Percentiles rank a stretch among this genome's conserved stretches.
phyloP scores from a whole-genome alignment of 2,329 filamentous ascomycete genomes.

The Aspergillus piperis region DNA sequence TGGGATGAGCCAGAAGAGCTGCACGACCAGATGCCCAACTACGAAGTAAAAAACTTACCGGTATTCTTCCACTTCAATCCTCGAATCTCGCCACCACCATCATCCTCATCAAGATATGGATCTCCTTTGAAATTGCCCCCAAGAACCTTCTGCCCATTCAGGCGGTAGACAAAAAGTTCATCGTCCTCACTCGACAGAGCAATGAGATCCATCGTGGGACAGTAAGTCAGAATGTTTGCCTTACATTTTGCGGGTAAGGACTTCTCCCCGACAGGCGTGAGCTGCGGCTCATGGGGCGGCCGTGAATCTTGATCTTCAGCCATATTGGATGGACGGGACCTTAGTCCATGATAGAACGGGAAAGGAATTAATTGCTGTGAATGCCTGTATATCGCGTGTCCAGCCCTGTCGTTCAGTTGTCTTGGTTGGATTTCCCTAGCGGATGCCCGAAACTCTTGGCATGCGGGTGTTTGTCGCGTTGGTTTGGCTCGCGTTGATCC shows the following conservation, averaged over 20 bases:
- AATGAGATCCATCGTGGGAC: slow-evolving; percentile 81
- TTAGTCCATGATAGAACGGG: slow-evolving; percentile 29
- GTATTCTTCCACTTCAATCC: slow-evolving; percentile 66
- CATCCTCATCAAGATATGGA: slow-evolving; percentile 45
- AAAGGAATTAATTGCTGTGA: background rate
- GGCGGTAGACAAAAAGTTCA: slow-evolving; percentile 73
- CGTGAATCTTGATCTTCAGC: slow-evolving; percentile 22
- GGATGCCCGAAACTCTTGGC: slow-evolving; percentile 21
- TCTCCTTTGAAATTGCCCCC: slow-evolving; percentile 45
- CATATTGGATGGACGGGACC: slow-evolving; percentile 19
- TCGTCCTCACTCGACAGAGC: slow-evolving; percentile 68
- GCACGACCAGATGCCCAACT: background rate
- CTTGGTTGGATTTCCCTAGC: slow-evolving; percentile 14
- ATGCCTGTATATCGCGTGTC: background rate
- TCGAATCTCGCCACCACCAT: slow-evolving; percentile 44
- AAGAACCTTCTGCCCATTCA: slow-evolving; percentile 72
- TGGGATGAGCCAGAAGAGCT: background rate
- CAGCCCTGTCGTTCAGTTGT: slow-evolving; percentile 3
- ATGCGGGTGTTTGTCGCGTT: slow-evolving; percentile 14
- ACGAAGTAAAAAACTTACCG: slow-evolving; percentile 50
- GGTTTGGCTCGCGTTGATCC: slow-evolving; percentile 5
- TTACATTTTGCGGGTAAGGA: slow-evolving; percentile 46
- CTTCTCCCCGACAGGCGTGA: slow-evolving; percentile 44
- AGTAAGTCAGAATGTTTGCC: slow-evolving; percentile 64
- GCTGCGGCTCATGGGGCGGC: slow-evolving; percentile 31